Base-by-base conservation (phyloP, 1,284 basidiomycete species). In the Sanguinoderma infundibulare region DNA sequence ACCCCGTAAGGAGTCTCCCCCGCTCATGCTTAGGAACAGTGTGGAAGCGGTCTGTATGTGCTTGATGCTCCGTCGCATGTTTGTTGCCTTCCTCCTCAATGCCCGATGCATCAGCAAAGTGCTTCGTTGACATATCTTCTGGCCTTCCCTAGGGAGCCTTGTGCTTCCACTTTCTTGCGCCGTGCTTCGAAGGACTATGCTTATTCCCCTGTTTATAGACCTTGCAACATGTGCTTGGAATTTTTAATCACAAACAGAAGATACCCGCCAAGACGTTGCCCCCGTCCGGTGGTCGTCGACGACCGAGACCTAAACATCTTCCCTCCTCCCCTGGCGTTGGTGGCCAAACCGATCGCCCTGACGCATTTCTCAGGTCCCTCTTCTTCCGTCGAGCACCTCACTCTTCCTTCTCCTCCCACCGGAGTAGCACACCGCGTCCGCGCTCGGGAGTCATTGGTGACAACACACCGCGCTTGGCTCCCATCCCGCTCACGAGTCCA, bases 211-310 rank as follows among this genome's bases (percentile, higher is more conserved):
- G 24, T 40, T 38, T n/a, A 47, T 64, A 91, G 89, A 85, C 82
- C 20, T 73, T 91, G 32, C 80, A 81, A 49, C 78, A 80, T 30
- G 72, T 90, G 8, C 87, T 92, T 72, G 84, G 85, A 34, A 75
- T 85, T 59, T 70, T 79, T 14, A 81, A 84, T 1, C 85, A 87
- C 65, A 87, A 81, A 70, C 69, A 86, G 59, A 89, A 81, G 71
- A 76, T 87, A 63, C 74, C 78, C 40, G 68, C 67, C 14, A 70
- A 66, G 47, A 57, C 42, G 61, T 58, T 42, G 38, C 52, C 56
- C 57, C 38, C 54, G 8, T 34, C 40, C 32, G 10, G 24, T 35
- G 34, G 9, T 7, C 32, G 20, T 3, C 50, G 49, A 9, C 42
- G 51, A 7, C 56, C 49, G 1, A 54, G 57, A 3, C 36, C 57